These are phyloP conservation scores for Acanthochlamys bracteata DNA, from an alignment of 106 monocot species.

Conservation along the genomic window DNA sequence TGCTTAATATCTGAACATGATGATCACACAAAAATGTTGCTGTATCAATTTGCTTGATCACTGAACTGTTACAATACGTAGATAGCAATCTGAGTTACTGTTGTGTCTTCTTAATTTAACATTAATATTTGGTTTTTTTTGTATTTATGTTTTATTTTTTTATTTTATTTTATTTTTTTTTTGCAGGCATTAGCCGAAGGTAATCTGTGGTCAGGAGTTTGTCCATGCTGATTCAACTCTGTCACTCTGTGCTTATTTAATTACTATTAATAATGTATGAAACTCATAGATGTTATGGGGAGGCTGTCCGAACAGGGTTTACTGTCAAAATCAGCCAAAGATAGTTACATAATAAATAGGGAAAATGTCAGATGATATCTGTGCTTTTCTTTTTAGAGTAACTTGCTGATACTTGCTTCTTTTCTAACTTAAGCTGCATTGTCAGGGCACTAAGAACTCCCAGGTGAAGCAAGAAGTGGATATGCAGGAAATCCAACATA, in stretches of 20 bases:
- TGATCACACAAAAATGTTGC: no score
- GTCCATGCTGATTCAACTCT: background rate
- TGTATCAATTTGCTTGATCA: no score
- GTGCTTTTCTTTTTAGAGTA: background rate
- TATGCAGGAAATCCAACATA: conserved; percentile 22
- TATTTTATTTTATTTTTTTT: no score
- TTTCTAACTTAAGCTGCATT: conserved; percentile 1
- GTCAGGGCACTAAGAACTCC: conserved; percentile 16
- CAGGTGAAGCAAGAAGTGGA: conserved; percentile 62
- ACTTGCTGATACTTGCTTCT: background rate
- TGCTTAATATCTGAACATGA: no score
- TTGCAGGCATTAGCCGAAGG: conserved; percentile 91
- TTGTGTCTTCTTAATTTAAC: no score
- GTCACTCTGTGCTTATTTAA: background rate
- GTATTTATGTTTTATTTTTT: no score
- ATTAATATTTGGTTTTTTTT: no score
- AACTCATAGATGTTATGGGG: conserved; percentile 59
- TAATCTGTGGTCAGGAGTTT: conserved; percentile 18
- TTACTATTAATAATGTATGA: background rate
- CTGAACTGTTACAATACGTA: no score
- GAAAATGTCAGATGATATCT: conserved; percentile 27
- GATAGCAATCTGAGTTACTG: no score
- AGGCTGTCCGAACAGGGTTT: conserved; percentile 68
- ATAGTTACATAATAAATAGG: conserved; percentile 62
- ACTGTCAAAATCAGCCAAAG: conserved; percentile 55